Percentiles rank a stretch among this genome's conserved stretches.
Conservation (phyloP, 805 yeast species). For the Barnettozyma populi region DNA sequence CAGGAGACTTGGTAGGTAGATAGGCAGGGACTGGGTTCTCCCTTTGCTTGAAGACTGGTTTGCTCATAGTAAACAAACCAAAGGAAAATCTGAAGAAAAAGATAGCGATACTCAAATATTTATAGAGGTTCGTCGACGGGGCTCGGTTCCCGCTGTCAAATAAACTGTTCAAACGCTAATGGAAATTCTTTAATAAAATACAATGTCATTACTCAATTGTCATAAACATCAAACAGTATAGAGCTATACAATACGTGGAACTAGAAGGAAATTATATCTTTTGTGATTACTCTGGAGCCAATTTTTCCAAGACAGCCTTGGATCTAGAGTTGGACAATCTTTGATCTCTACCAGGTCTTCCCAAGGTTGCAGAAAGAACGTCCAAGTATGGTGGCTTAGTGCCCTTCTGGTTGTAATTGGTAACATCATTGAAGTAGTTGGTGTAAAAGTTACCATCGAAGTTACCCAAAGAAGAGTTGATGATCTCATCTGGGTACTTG, state of each 20-base stretch:
- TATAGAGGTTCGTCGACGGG: neutral
- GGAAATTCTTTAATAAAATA: too few species aligned
- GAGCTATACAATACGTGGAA: neutral
- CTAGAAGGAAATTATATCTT: neutral
- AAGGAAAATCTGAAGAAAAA: neutral
- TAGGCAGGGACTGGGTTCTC: conserved; percentile 48
- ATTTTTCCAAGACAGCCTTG: conserved; percentile 26
- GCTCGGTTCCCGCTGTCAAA: neutral
- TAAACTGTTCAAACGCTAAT: neutral
- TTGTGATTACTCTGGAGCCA: conserved; percentile 12
- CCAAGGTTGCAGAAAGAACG: conserved; percentile 32
- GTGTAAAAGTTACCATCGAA: conserved; percentile 81
- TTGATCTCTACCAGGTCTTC: conserved; percentile 34
- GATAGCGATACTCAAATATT: neutral
- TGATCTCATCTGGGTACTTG: conserved; percentile 71
- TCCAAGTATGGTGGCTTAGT: conserved; percentile 49
- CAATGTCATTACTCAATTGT: neutral
- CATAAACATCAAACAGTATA: neutral
- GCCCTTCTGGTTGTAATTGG: conserved; percentile 39
- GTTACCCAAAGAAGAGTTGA: conserved; percentile 78
- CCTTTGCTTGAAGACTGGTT: conserved; percentile 21
- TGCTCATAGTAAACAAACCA: neutral
- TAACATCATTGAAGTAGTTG: conserved; percentile 64
- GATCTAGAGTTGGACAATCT: conserved; percentile 30
- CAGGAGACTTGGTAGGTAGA: conserved; percentile 49